phyloP scores from a whole-genome alignment of 495 filamentous ascomycete species.

The Alectoria sarmentosa region DNA sequence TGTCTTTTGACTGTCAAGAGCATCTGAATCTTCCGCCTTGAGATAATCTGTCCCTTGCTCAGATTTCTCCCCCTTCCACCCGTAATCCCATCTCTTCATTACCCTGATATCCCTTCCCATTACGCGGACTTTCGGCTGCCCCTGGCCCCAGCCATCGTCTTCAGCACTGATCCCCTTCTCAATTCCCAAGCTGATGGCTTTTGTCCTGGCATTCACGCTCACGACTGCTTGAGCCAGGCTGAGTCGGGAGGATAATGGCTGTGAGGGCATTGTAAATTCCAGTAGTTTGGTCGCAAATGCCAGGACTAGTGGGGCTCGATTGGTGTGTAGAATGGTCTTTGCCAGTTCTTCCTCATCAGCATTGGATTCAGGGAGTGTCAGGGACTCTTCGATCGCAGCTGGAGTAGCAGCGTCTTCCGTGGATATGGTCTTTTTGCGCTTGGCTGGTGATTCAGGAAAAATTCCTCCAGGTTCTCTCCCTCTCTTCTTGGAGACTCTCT shows the following conservation, averaged over 20 bases:
- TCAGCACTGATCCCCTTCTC: constrained; percentile 59
- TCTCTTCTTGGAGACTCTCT: constrained; percentile 58
- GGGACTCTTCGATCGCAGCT: constrained; percentile 54
- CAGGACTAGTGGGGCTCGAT: constrained; percentile 72
- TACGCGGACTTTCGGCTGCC: constrained; percentile 62
- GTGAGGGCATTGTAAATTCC: constrained; percentile 73
- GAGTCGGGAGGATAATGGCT: constrained; percentile 71
- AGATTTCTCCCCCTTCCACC: constrained; percentile 47
- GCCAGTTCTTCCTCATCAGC: constrained; percentile 53
- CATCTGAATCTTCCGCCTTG: constrained; percentile 15
- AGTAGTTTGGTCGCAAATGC: constrained; percentile 70
- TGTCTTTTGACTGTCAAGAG: constrained; percentile 29
- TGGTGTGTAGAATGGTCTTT: constrained; percentile 56
- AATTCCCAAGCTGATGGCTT: constrained; percentile 66
- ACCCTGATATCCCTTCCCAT: constrained; percentile 67
- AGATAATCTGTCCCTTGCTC: constrained; percentile 23
- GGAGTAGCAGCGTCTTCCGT: constrained; percentile 43
- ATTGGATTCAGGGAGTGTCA: constrained; percentile 50
- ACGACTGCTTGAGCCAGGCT: constrained; percentile 75
- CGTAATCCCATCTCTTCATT: constrained; percentile 70
- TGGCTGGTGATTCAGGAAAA: constrained; percentile 29
- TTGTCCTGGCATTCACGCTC: constrained; percentile 66
- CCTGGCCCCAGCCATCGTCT: constrained; percentile 64
- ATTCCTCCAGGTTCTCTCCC: constrained; percentile 32
- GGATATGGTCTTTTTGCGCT: constrained; percentile 41